Evolutionary conservation across 108 stramenopile species (phyloP).

Genomic region (Bacterosira constricta): DNA sequence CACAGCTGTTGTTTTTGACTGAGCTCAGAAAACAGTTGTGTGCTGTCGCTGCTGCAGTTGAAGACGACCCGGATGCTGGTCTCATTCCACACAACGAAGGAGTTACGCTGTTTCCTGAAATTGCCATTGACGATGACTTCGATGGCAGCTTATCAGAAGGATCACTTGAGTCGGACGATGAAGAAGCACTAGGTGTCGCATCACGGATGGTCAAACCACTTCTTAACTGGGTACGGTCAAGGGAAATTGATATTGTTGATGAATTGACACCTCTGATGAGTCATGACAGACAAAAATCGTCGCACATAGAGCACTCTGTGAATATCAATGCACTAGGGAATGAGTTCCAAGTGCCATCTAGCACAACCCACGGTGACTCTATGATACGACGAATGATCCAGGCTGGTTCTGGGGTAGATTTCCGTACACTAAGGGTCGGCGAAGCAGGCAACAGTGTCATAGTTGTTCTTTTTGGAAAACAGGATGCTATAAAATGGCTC

Average conservation of each 20-base stretch:
- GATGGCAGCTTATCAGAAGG: constrained; percentile 64
- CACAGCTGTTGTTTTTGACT: constrained; percentile 66
- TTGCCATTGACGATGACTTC: constrained; percentile 49
- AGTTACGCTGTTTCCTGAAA: constrained; percentile 1
- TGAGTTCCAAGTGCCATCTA: constrained; percentile 52
- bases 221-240: constrained; percentile 70
- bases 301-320: constrained; percentile 22
- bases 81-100: not conserved
- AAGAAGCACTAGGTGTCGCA: constrained; percentile 64
- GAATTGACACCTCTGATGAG: constrained; percentile 57
- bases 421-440: constrained; percentile 78
- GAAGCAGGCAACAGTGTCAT: constrained; percentile 84
- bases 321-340: constrained; percentile 43
- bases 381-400: constrained; percentile 79
- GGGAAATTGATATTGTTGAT: constrained; percentile 63
- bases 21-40: constrained; percentile 72
- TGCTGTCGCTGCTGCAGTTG: constrained; percentile 63
- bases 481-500: constrained; percentile 77
- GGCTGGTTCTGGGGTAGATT: constrained; percentile 81
- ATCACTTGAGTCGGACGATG: constrained; percentile 51
- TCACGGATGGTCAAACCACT: constrained; percentile 69
- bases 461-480: constrained; percentile 79
- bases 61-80: constrained; percentile 38
- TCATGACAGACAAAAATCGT: constrained; percentile 17
- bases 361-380: constrained; percentile 59